Evolutionary conservation across 345 rosid genomes (phyloP), one percentile per base, ranked within the genome.

Genomic region (Salix exigua): DNA sequence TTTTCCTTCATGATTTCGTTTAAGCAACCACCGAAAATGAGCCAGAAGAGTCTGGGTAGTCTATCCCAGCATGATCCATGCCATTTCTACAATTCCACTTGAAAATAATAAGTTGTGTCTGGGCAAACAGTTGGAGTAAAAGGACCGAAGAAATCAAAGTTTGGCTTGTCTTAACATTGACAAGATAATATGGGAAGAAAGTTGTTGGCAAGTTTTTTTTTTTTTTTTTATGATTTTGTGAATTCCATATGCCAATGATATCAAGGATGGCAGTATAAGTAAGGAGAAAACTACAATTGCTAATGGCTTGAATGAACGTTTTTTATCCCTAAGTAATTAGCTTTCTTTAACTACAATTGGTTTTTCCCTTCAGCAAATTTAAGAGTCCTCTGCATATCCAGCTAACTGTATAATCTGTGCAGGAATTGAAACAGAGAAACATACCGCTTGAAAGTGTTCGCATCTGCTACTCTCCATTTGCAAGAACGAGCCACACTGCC

Each of bases 381-480:
- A 35, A 65, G 37, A 65, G 17, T 65, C 6, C 21, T 72, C 37
- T 23, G 16, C 37, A 33, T 40, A 44, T 73, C 40, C 38, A 18
- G 5, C 40, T 76, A 33, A 72, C 64, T 9, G 51, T 5, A 53
- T 65, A 40, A 55, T 62, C 13, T 76, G 53, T 83, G 85, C 89
- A 96, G 99, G 91, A 86, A 77, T 82, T 96, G 74, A 83, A 88
- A 83, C 92, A 91, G 82, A 82, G 82, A 31, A 84, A 79, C 70
- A 79, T 89, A 58, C 82, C 84, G 4, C 79, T 86, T 12, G 91
- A 89, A 71, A 88, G 79, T 68, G 97, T 93, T 30, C 90, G 92
- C 70, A 92, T 96, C 31, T 96, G 92, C 84, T 96, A 89, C 85
- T 93, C 99, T 6, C 98, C 98, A 11, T 96, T 93, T 83, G 81